Evolutionary conservation across 2,329 filamentous ascomycete species (phyloP), one percentile per base, ranked within the genome.

Genomic region (Clarireedia sp.): DNA sequence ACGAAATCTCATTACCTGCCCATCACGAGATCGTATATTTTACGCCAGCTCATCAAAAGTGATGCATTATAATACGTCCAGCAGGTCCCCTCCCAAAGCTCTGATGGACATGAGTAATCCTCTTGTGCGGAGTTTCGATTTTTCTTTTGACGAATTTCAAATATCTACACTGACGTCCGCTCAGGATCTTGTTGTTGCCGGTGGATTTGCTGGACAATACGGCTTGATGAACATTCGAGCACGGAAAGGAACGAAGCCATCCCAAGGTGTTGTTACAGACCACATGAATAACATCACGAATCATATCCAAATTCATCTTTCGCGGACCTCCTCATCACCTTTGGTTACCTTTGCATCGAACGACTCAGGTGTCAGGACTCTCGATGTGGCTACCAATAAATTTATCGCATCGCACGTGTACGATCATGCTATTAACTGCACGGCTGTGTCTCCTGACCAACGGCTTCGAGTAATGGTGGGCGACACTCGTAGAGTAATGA

Each of bases 391-490:
- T 40, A 80, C 81, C 3, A 79, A 86, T 59, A 78, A 73, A 23
- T 81, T 87, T 59, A 72, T 81, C 5, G 73, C 76, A 38, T 72
- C 78, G 33, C 74, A 77, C 58, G 71, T 68, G 46, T 89, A 85
- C 66, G 69, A 76, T 0, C 78, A 80, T 61, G 76, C 86, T 2
- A 75, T 90, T 58, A 92, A 92, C 69, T 89, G 86, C 71, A 81
- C 85, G 1, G 83, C 86, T 1, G 76, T 87, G 1, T 89, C 86
- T 1, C 83, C 87, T 0, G 84, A 90, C 66, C 77, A 81, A 54
- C 81, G 87, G 3, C 74, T 91, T 62, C 83, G 88, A 48, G 81
- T 84, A 16, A 77, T 90, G 59, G 87, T 90, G 0, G 87, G 88
- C 47, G 89, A 92, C 64, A 75, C 77, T 57, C 72, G 75, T 55